These are phyloP conservation scores for Pythium chondricola DNA, from an alignment of 352 stramenopile genomes.

Conservation along the genomic window DNA sequence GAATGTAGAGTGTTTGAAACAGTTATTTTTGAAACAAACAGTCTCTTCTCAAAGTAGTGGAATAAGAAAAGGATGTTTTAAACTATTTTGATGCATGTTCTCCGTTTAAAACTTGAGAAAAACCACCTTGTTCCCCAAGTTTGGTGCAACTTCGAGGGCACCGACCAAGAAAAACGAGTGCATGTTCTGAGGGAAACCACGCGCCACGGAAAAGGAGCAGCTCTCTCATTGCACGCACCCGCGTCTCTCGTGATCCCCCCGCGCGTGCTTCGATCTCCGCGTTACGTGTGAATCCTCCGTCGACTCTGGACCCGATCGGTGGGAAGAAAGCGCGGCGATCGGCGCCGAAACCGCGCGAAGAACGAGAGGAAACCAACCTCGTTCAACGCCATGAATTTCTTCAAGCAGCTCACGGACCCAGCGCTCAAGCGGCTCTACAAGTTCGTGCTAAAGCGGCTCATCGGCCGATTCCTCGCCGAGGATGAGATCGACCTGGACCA, in stretches of 20 bases:
- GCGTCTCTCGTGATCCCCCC: no score
- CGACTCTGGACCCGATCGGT: no score
- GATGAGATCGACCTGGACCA: conserved; percentile 85
- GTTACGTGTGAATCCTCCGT: no score
- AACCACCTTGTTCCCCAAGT: conserved; percentile 7
- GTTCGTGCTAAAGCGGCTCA: conserved; percentile 87
- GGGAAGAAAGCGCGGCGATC: no score
- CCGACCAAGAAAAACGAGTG: conserved; percentile 13
- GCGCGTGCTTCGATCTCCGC: no score
- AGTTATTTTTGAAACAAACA: no score
- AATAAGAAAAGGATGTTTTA: not conserved
- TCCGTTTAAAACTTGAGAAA: conserved; percentile 20
- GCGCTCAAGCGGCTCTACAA: conserved; percentile 89
- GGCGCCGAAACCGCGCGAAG: no score
- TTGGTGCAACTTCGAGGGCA: conserved; percentile 4
- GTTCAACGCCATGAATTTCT: conserved; percentile 89
- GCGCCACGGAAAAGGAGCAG: no score
- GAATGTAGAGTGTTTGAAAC: conserved; percentile 10
- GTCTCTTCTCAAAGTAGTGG: no score
- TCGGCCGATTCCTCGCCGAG: conserved; percentile 76
- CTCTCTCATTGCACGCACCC: no score
- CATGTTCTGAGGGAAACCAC: conserved; percentile 10
- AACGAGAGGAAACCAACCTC: no score
- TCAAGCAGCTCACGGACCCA: conserved; percentile 84
- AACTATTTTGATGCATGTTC: conserved; percentile 10